A percentile compares a stretch with the other conserved stretches of the same genome.
phyloP scores from a whole-genome alignment of 352 stramenopile genomes.

The Phytophthora macrochlamydospora region DNA sequence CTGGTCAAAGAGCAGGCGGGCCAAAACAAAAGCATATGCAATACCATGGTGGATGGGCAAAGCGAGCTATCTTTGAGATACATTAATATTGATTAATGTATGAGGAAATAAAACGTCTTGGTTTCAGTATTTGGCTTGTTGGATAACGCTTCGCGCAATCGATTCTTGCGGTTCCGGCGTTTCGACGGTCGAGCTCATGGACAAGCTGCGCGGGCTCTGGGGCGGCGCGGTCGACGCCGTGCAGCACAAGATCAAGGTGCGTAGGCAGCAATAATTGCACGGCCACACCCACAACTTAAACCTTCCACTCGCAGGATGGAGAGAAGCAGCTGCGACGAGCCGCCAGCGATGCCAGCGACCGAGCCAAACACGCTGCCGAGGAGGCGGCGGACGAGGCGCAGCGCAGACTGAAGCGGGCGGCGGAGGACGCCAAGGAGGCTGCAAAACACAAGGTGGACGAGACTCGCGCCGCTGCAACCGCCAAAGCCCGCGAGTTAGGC shows the following conservation, averaged over 20 bases:
- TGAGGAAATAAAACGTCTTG: not conserved
- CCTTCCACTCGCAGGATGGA: conserved; percentile 5
- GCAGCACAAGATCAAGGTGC: conserved; percentile 34
- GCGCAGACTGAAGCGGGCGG: conserved; percentile 15
- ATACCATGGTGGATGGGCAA: too few relatives aligned
- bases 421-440: conserved; percentile 13
- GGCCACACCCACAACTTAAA: not conserved
- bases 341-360: conserved; percentile 15
- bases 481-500: conserved; percentile 39
- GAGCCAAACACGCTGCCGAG: conserved; percentile 4
- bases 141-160: too few relatives aligned
- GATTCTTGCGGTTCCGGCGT: too few relatives aligned
- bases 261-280: not conserved
- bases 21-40: not conserved
- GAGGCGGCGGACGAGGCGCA: conserved; percentile 19
- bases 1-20: not conserved
- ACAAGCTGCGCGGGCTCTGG: conserved; percentile 33
- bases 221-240: conserved; percentile 21
- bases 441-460: conserved; percentile 27
- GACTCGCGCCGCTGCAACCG: conserved; percentile 16
- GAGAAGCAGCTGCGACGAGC: conserved; percentile 20
- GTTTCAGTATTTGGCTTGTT: not conserved
- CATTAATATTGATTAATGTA: too few relatives aligned
- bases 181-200: conserved; percentile 6
- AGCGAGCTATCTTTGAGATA: too few relatives aligned